A percentile compares a stretch with the other conserved stretches of the same genome.
Evolutionary conservation across 83 land plant species (phyloP).

Genomic region (Larix sibirica): DNA sequence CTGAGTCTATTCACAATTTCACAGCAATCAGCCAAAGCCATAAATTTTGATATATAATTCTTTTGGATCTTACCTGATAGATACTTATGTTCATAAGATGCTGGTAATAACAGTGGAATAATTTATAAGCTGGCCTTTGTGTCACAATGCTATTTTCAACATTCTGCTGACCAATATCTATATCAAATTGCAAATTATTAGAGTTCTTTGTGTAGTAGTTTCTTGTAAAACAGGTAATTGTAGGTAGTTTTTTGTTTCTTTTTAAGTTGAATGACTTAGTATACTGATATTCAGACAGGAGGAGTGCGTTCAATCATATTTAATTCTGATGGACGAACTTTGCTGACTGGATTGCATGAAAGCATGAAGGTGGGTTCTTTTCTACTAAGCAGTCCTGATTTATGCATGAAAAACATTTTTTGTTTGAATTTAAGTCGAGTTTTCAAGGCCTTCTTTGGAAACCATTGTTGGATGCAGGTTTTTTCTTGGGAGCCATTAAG

Average conservation of each 20-base stretch:
- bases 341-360: constrained; percentile 83
- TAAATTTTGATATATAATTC: not conserved
- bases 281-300: constrained; percentile 41
- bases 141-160: too few species aligned
- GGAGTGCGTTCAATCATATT: constrained; percentile 87
- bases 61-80: too few species aligned
- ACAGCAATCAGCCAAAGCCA: not conserved
- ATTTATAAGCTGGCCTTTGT: too few species aligned
- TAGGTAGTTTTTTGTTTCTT: not conserved
- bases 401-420: not conserved
- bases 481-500: constrained; percentile 95
- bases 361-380: constrained; percentile 64
- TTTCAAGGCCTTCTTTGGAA: not conserved
- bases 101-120: too few species aligned
- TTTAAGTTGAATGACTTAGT: not conserved
- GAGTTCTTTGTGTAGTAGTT: too few species aligned
- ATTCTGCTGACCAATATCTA: too few species aligned
- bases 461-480: constrained; percentile 43
- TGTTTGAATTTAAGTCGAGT: not conserved
- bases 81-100: too few species aligned
- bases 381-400: not conserved
- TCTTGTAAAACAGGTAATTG: too few species aligned
- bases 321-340: constrained; percentile 92
- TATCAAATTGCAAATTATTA: too few species aligned
- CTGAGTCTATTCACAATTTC: not conserved